Evolutionary conservation across 2,329 filamentous ascomycete genomes (phyloP).

Genomic region (Aureobasidium sp.): DNA sequence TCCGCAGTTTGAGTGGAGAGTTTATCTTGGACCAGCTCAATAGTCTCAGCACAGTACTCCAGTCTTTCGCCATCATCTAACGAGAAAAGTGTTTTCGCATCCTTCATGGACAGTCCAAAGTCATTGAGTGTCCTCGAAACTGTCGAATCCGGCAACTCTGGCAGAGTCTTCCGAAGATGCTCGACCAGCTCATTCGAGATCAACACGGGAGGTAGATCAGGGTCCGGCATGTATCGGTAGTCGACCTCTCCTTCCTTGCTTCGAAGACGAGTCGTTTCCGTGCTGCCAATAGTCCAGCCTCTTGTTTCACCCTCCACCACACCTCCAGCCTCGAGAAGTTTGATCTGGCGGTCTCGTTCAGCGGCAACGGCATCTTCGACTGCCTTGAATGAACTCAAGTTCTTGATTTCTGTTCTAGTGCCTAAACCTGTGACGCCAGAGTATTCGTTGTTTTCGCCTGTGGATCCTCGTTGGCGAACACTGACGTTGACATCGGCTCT

Average conservation of each 20-base stretch:
- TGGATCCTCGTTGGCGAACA: slow-evolving; percentile 49
- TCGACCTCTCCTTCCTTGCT: slow-evolving; percentile 97
- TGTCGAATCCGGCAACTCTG: slow-evolving; percentile 57
- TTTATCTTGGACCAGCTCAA: slow-evolving; percentile 36
- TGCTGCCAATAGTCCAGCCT: slow-evolving; percentile 81
- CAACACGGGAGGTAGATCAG: slow-evolving; percentile 73
- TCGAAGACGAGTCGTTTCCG: slow-evolving; percentile 69
- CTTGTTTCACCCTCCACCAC: slow-evolving; percentile 76
- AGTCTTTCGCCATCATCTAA: slow-evolving; percentile 71
- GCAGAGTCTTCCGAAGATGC: slow-evolving; percentile 55
- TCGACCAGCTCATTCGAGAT: slow-evolving; percentile 63
- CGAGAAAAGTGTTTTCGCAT: slow-evolving; percentile 70
- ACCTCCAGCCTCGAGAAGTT: slow-evolving; percentile 66
- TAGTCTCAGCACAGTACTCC: slow-evolving; percentile 70
- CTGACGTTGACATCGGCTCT: slow-evolving; percentile 95
- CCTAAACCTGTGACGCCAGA: slow-evolving; percentile 58
- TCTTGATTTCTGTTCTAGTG: slow-evolving; percentile 94
- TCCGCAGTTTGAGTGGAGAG: background rate
- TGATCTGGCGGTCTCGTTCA: slow-evolving; percentile 82
- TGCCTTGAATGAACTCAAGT: slow-evolving; percentile 87
- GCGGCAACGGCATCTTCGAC: slow-evolving; percentile 91
- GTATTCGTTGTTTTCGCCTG: slow-evolving; percentile 39
- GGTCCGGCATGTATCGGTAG: slow-evolving; percentile 97
- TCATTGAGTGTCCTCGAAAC: slow-evolving; percentile 42
- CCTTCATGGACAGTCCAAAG: slow-evolving; percentile 70